Base-by-base conservation (phyloP, 202 grass and related monocot genomes). In the Tripidium arundinaceum region DNA sequence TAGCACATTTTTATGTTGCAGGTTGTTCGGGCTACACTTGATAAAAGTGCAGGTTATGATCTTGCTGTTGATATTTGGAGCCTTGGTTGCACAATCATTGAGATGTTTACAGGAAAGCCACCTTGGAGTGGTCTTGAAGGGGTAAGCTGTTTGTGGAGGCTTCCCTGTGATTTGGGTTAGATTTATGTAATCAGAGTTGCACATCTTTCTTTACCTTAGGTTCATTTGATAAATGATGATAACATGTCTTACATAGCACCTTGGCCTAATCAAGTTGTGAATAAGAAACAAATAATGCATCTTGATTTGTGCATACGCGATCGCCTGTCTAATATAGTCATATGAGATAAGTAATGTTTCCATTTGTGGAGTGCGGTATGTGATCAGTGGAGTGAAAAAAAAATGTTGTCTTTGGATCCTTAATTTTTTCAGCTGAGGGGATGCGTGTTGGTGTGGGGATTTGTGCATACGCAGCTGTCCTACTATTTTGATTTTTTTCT, bases 91-190 rank as follows among this genome's bases (percentile, higher is more conserved):
- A 97, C 94, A 79, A 90, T 97, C 13, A 97, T 97, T 24, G 94
- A 97, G 81, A 97, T 97, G 94, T 97, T 93, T 65, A 93, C 94
- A 5, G 89, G 94, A 58, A 93, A 91, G 81, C 94, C 89, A 85
- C 94, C 94, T 79, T 97, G 94, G 94, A 91, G 81, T 52, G 94
- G 91, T 83, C 89, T 97, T 89, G 94, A 97, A 93, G 94, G 91
- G 89, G 93, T 97, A 97, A 89, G 66, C 52, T 62, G 12, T 59
- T 59, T 65, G 7, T 75, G 41, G 43, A 83, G 49, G 29, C 46
- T 62, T 72, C 33, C 25, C 14, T 46, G 19, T 78, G 5, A 24
- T 83, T 43, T 75, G 29, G 74, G 49, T 67, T 87, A 34, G 68
- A 67, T 79, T 58, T 68, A 33, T 39, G 22, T 68, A 68, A 33